A percentile compares a stretch with the other conserved stretches of the same genome.
Evolutionary conservation across 148 eudicot species (phyloP).

Genomic region (Hydrangea macrophylla): DNA sequence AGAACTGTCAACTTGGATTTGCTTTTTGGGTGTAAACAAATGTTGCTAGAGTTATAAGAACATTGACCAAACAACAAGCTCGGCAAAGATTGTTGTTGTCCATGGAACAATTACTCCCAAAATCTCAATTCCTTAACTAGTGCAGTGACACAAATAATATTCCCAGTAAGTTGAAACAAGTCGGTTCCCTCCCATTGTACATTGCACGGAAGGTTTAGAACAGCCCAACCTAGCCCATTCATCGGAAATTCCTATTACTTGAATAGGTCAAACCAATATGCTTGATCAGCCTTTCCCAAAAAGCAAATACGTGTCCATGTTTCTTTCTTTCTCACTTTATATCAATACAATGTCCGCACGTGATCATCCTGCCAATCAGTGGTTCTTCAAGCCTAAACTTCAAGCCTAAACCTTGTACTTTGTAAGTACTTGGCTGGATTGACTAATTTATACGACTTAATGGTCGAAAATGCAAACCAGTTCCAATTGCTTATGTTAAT

Average conservation of each 20-base stretch:
- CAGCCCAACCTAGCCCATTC: neutral
- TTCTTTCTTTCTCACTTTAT: too few relatives aligned
- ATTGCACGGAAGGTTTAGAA: neutral
- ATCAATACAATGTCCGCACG: too few relatives aligned
- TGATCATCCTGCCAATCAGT: neutral
- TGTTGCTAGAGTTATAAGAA: neutral
- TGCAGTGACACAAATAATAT: neutral
- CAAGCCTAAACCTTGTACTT: neutral
- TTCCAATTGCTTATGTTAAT: neutral
- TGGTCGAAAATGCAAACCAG: neutral
- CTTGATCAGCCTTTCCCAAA: neutral
- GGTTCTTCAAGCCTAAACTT: neutral
- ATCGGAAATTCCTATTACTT: neutral
- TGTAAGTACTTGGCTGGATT: neutral
- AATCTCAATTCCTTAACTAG: neutral
- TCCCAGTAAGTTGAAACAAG: neutral
- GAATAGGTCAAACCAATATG: neutral
- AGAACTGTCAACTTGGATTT: neutral
- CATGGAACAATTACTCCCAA: neutral
- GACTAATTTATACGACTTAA: neutral
- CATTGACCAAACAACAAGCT: neutral
- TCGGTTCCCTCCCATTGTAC: neutral
- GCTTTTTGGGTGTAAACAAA: neutral
- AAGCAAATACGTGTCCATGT: too few relatives aligned
- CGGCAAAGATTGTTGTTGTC: neutral